Evolutionary conservation across 495 filamentous ascomycete genomes (phyloP), one percentile per base, ranked within the genome.

Genomic region (Tuber aestivum): DNA sequence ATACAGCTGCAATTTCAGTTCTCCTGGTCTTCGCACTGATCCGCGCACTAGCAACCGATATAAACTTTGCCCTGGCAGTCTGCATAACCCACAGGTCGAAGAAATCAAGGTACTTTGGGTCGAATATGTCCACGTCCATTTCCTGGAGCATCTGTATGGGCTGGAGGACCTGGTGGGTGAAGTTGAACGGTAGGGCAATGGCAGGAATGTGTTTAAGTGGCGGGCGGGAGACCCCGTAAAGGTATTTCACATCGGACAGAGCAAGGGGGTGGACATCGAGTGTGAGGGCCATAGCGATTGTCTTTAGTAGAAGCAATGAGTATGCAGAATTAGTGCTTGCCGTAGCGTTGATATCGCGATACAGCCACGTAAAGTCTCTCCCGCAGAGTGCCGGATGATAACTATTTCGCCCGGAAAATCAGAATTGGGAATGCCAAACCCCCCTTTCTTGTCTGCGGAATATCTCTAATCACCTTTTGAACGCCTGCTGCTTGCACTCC

Each of bases 341-440:
- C 32, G 78, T 77, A 42, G 79, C 74, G 69, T 80, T 76, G 48
- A 79, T 76, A 92, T 95, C 18, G 91, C 92, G 75, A 95, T 91
- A 20, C 88, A 89, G 78, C 73, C 75, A 83, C 37, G 95, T 93
- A 69, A 94, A 87, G 75, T 94, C 93, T 77, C 90, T 89, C 27
- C 93, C 93, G 83, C 95, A 99, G 21, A 97, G 87, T 3, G 93
- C 91, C 0, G 90, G 91, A 81, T 99, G 95, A 82, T 99, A 98
- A 56, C 87, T 86, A 50, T 45, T 48, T 27, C 35, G 21, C 32
- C 56, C n/a, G 44, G 21, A 20, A 79, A 70, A 79, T 72, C 8
- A 70, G 50, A 70, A 70, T 37, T 1, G 69, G 21, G 38, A 44
- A 56, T 16, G 14, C 32, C 56, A 18, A 16, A 20, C 27, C 5